Conservation (phyloP, 192 early-diverging fungal species). For the Backusella parvicylindrica region DNA sequence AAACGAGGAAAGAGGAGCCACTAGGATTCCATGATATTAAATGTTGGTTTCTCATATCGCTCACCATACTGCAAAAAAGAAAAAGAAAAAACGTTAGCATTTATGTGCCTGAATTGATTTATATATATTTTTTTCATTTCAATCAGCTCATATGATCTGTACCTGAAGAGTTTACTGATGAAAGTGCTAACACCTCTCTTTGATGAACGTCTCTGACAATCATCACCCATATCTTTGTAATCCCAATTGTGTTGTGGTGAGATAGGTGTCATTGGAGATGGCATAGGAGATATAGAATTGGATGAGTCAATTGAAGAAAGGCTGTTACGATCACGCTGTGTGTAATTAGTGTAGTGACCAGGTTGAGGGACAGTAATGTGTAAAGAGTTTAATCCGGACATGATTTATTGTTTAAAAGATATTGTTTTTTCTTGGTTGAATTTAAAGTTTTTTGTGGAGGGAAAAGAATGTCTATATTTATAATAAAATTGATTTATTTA, state of each 20-base stretch:
- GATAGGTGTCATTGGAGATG: not conserved
- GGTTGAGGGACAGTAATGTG: not conserved
- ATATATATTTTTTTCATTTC: not conserved
- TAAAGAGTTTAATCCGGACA: not conserved
- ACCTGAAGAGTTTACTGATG: constrained; percentile 22
- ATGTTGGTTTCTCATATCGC: constrained; percentile 59
- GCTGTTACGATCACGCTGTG: not conserved
- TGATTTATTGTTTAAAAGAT: not conserved
- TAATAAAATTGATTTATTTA: not conserved
- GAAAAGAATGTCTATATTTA: not conserved
- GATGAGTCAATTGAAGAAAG: not conserved
- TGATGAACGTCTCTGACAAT: not conserved
- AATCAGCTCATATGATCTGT: not conserved
- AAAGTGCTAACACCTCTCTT: constrained; percentile 24
- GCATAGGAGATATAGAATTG: not conserved
- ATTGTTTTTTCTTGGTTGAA: not conserved
- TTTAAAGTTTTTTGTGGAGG: not conserved
- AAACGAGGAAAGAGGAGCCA: constrained; percentile 69
- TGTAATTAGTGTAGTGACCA: not conserved
- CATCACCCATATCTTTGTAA: not conserved
- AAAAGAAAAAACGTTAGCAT: not conserved
- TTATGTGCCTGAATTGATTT: not conserved
- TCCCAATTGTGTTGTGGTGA: constrained; percentile 10
- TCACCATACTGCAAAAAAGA: constrained; percentile 50
- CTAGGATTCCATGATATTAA: constrained; percentile 69